Evolutionary conservation across 139 green algal genomes (phyloP).

Genomic region (Chlorella vulgaris): DNA sequence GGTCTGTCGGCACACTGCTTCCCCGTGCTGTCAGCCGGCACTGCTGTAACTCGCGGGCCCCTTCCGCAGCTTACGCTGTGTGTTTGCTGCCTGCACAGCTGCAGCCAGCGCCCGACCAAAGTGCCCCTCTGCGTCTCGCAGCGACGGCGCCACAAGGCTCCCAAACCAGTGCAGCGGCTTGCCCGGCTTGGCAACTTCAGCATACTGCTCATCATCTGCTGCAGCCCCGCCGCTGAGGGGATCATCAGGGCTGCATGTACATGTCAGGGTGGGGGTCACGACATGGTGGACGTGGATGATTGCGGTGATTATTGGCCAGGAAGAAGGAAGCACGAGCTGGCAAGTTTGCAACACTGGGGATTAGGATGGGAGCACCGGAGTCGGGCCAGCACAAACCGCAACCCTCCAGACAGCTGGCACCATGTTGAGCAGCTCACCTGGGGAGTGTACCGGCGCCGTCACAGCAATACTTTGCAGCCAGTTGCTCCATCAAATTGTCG

Average conservation of each 20-base stretch:
- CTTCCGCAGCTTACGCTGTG: background rate
- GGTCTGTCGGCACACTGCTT: background rate
- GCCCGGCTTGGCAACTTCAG: background rate
- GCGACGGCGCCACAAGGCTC: slow-evolving; percentile 4
- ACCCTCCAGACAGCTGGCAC: background rate
- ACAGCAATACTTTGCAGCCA: slow-evolving; percentile 31
- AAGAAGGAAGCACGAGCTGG: no score
- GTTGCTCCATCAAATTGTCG: slow-evolving; percentile 7
- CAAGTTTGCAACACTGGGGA: no score
- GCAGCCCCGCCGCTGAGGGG: background rate
- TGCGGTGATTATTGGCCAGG: no score
- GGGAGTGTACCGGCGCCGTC: no score
- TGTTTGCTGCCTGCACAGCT: slow-evolving; percentile 16
- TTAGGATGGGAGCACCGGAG: no score
- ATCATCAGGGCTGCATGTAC: no score
- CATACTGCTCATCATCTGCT: background rate
- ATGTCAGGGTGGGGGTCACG: no score
- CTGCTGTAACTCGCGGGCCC: background rate
- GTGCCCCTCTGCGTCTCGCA: slow-evolving; percentile 19
- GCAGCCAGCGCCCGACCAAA: slow-evolving; percentile 11
- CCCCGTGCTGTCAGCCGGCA: background rate
- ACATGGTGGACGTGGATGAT: no score
- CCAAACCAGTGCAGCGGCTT: slow-evolving; percentile 34
- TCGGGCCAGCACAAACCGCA: background rate
- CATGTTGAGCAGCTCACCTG: no score